Evolutionary conservation across 306 rosid species (phyloP).

Genomic region (Lathyrus sativus): DNA sequence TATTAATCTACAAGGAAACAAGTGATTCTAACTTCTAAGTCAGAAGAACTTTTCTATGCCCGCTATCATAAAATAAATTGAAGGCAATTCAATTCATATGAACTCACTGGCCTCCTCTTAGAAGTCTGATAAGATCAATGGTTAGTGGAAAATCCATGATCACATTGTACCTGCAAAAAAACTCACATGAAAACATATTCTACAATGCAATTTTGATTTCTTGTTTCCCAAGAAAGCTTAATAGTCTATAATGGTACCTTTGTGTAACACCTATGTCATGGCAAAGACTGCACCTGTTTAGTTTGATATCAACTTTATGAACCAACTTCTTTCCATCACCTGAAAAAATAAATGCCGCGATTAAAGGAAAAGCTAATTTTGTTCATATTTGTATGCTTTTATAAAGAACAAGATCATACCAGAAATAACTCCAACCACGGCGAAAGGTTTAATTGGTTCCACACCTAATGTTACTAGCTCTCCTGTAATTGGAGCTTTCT

Average conservation of each 20-base stretch:
- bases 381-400: neutral
- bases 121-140: constrained; percentile 55
- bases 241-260: constrained; percentile 43
- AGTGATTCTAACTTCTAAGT: neutral
- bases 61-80: neutral
- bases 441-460: constrained; percentile 54
- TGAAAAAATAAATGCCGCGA: constrained; percentile 19
- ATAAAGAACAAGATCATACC: constrained; percentile 46
- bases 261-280: constrained; percentile 72
- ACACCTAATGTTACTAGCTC: constrained; percentile 65
- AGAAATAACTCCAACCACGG: constrained; percentile 62
- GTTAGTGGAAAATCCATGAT: constrained; percentile 72
- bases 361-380: neutral
- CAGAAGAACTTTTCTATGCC: constrained; percentile 1
- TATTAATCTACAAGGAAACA: constrained; percentile 44
- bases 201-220: no score
- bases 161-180: constrained; percentile 58
- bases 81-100: neutral
- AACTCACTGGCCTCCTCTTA: constrained; percentile 70
- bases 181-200: constrained; percentile 7
- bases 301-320: constrained; percentile 60
- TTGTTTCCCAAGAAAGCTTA: neutral
- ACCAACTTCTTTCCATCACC: constrained; percentile 68
- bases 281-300: constrained; percentile 51
- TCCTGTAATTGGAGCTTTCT: constrained; percentile 66